Evolutionary conservation across 2,329 filamentous ascomycete genomes (phyloP), one percentile per base, ranked within the genome.

Genomic region (Daldinia sp.): DNA sequence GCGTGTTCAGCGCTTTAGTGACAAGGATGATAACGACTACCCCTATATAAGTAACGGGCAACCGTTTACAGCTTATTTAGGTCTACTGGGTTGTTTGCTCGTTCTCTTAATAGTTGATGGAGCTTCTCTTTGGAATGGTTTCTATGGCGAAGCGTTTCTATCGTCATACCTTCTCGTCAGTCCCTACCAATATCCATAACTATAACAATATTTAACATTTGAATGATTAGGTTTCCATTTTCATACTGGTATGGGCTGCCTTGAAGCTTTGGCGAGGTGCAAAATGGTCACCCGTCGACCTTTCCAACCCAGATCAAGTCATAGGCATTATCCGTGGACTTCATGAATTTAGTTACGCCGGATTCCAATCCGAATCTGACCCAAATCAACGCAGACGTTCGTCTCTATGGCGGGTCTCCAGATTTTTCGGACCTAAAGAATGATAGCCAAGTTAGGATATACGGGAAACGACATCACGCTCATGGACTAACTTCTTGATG

Each of bases 1-100:
- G 1, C 70, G 72, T 35, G 70, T 75, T 1, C 64, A 69, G 23
- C 72, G 74, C 4, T 74, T 55, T 3, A 51, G 43, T 13, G 39
- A 45, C 13, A 27, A 23, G n/a, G 56, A 72, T 17, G 68, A 67
- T 19, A 61, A 74, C 52, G 72, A 77, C 49, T 80, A 79, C 43
- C 77, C 78, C 0, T 80, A 77, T 58, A 74, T 75, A 10, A 75
- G 77, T 45, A 75, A 78, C 30, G 73, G 71, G 1, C 79, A 80
- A 60, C 78, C 78, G 0, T 48, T 77, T 3, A 69, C 76, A 0
- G 76, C 75, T 6, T 78, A 77, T 50, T 30, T 75, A 1, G 77
- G 77, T 0, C 56, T 80, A 1, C 27, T 54, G 0, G 77, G 74
- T 0, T 80, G 78, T 37, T 45, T 79, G 1, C 73, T 77, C 54